Conservation (phyloP, 108 stramenopile species). For the Phaeodactylum tricornutum region DNA sequence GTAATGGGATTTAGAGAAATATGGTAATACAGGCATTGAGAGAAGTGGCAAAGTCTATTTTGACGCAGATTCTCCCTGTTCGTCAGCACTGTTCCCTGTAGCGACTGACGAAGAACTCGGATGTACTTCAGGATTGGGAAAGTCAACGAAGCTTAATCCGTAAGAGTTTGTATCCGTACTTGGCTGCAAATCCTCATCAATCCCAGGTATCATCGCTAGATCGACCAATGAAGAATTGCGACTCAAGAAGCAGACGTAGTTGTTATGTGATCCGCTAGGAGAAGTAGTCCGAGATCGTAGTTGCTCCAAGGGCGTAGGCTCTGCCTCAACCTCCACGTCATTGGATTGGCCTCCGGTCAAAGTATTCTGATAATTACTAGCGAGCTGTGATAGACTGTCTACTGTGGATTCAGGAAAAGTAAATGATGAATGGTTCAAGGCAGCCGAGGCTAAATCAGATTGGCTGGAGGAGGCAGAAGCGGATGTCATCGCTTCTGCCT, state of each 20-base stretch:
- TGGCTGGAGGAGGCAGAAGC: constrained; percentile 3
- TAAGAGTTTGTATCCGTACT: background rate
- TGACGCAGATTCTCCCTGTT: background rate
- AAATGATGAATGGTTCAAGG: background rate
- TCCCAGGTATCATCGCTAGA: constrained; percentile 54
- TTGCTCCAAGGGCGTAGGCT: background rate
- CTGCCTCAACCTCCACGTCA: background rate
- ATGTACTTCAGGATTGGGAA: constrained; percentile 20
- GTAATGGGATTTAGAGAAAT: too few relatives aligned
- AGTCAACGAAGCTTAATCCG: constrained; percentile 35
- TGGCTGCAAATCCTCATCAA: constrained; percentile 6
- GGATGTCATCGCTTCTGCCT: too few relatives aligned
- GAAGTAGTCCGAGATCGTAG: background rate
- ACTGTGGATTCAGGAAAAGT: constrained; percentile 1
- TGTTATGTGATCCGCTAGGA: background rate
- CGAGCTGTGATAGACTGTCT: constrained; percentile 40
- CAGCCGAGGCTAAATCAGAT: too few relatives aligned
- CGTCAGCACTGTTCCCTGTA: background rate
- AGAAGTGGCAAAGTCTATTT: too few relatives aligned
- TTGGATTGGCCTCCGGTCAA: constrained; percentile 3
- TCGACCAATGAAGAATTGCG: constrained; percentile 62
- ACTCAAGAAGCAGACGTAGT: constrained; percentile 29
- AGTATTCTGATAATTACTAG: constrained; percentile 41
- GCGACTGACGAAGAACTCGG: background rate
- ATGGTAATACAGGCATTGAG: too few relatives aligned